Base-by-base conservation (phyloP, 176 grass and related monocot species). In the Tillandsia fasciculata region DNA sequence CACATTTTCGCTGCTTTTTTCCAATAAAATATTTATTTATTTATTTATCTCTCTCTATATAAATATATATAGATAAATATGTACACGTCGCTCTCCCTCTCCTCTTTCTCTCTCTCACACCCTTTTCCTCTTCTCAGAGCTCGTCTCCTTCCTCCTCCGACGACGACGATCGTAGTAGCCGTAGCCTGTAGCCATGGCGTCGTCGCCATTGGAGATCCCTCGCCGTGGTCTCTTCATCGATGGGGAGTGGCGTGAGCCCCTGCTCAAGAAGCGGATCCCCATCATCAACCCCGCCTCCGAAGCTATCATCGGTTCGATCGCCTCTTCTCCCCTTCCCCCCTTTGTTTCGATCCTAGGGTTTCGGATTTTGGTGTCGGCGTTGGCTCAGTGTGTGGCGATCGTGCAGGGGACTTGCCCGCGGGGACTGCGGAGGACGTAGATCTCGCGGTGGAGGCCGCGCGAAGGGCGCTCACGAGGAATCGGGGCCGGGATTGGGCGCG, bases 341-440 rank as follows among this genome's bases (percentile, higher is more conserved):
- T 78, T 50, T n/a, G 18, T 64, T 48, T 29, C 33, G 27, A 20
- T 51, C 49, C 12, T 61, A 1, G 23, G 17, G 9, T 12, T 6
- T 11, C 29, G 29, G 53, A 59, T 15, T 12, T 2, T 50, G 26
- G 24, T 26, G 20, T 11, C 14, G 47, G 63, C 6, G 15, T 13
- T 2, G 10, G 52, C 6, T 14, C 20, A 49, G 12, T 52, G 28
- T 53, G 15, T 22, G 51, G 47, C 14, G 74, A 69, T 80, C 50
- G 50, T 73, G 53, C 75, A 97, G 94, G 94, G 26, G 84, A 99
- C 71, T 86, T 99, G 73, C 94, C 89, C 24, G 89, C 94, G 48
- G 94, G 70, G 3, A 99, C 94, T 23, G 53, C 80, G 69, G 94
- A 99, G 84, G 94, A 99, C 65, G 87, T 99, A 53, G 94, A 99